Evolutionary conservation across 176 grass and related monocot species (phyloP).

Genomic region (Olyra latifolia): DNA sequence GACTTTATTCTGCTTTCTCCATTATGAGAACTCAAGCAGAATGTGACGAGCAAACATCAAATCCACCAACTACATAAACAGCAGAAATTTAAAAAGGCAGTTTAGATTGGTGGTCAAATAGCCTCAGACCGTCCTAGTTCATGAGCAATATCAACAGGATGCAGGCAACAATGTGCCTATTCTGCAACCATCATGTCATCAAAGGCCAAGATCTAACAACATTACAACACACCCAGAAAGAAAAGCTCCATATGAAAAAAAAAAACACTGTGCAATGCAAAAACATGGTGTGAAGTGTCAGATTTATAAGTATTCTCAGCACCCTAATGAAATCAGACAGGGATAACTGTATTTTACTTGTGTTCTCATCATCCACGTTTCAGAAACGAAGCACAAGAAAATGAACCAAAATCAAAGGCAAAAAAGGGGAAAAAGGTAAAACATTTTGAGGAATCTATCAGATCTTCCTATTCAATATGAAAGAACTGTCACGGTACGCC

Average conservation of each 20-base stretch:
- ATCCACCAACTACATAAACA: too few species aligned
- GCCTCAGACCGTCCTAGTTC: slow-evolving; percentile 92
- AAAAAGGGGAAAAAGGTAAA: neutral
- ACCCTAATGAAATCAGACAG: slow-evolving; percentile 68
- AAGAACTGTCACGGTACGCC: slow-evolving; percentile 39
- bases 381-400: neutral
- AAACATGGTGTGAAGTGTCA: slow-evolving; percentile 30
- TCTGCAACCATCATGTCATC: slow-evolving; percentile 55
- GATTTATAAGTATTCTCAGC: slow-evolving; percentile 49
- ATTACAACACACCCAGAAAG: neutral
- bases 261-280: neutral
- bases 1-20: too few species aligned
- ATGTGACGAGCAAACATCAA: too few species aligned
- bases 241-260: neutral
- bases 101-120: neutral
- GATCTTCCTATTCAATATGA: slow-evolving; percentile 77
- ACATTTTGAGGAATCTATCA: slow-evolving; percentile 23
- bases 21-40: too few species aligned
- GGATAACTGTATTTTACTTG: slow-evolving; percentile 71
- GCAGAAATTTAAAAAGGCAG: too few species aligned
- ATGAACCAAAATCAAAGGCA: accelerated
- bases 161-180: slow-evolving; percentile 9
- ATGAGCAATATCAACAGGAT: slow-evolving; percentile 40
- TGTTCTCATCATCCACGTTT: slow-evolving; percentile 66
- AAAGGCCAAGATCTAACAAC: slow-evolving; percentile 24